A percentile compares a stretch with the other conserved stretches of the same genome.
These are phyloP conservation scores for Rosa multiflora DNA, from an alignment of 306 rosid genomes.

Conservation along the genomic window DNA sequence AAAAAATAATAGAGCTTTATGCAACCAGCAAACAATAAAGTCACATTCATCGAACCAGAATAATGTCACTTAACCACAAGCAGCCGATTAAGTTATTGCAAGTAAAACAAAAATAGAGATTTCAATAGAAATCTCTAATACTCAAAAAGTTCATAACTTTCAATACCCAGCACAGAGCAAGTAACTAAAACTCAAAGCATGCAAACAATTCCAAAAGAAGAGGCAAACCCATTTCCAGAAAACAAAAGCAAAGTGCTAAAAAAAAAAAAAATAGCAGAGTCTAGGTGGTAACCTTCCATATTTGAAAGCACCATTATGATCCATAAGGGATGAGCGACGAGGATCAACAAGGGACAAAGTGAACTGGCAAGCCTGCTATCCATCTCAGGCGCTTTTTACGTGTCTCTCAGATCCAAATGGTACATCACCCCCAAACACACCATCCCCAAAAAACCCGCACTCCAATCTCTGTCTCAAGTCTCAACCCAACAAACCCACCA, in stretches of 20 bases:
- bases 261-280: background rate
- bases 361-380: conserved; percentile 54
- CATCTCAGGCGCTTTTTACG: conserved; percentile 45
- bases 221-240: conserved; percentile 18
- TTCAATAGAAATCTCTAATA: background rate
- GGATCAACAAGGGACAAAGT: conserved; percentile 47
- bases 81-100: background rate
- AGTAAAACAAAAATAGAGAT: background rate
- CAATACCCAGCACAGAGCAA: background rate
- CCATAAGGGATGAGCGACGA: conserved; percentile 65
- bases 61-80: background rate
- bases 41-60: background rate
- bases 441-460: conserved; percentile 52
- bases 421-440: conserved; percentile 36
- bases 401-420: conserved; percentile 87
- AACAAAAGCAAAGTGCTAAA: background rate
- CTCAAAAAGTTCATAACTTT: too few relatives aligned
- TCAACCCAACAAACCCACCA: conserved; percentile 47
- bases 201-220: background rate
- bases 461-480: conserved; percentile 33
- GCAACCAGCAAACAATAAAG: background rate
- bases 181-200: background rate
- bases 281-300: conserved; percentile 70
- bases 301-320: conserved; percentile 64
- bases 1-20: background rate